Percentiles rank a stretch among this genome's conserved stretches.
Conservation (phyloP, 176 grass and related monocot genomes). For the Ampelocalamus luodianensis region DNA sequence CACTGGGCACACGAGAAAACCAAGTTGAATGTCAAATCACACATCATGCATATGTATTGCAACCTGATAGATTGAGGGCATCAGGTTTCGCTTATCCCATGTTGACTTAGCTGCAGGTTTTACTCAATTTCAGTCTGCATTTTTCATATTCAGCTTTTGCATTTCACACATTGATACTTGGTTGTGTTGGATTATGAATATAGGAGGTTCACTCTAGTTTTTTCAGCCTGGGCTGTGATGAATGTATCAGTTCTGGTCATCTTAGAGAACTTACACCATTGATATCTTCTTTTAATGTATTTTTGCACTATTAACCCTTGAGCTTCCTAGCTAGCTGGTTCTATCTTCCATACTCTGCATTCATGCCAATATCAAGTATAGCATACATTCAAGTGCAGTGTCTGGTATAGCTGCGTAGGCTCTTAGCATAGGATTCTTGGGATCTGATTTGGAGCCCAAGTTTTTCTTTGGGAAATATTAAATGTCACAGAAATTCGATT, state of each 20-base stretch:
- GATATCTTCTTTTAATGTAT: neutral
- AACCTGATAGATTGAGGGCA: neutral
- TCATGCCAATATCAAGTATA: neutral
- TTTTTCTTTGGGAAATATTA: neutral
- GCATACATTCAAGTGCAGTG: neutral
- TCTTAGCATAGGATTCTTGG: neutral
- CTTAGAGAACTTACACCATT: neutral
- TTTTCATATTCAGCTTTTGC: neutral
- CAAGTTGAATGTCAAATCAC: neutral
- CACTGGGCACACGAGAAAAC: neutral
- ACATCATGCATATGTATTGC: neutral
- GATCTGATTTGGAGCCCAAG: neutral
- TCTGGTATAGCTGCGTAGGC: neutral
- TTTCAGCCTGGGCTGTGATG: neutral
- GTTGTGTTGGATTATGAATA: no score
- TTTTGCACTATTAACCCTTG: neutral
- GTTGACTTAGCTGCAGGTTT: neutral
- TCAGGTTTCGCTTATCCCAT: neutral
- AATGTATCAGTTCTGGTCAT: neutral
- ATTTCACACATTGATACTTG: no score
- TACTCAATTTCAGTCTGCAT: neutral
- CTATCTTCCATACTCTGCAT: neutral
- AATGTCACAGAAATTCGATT: neutral
- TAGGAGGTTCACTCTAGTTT: neutral
- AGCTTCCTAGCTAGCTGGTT: neutral